These are phyloP conservation scores for Xylaria nigripes DNA, from an alignment of 495 filamentous ascomycete genomes.

Conservation along the genomic window DNA sequence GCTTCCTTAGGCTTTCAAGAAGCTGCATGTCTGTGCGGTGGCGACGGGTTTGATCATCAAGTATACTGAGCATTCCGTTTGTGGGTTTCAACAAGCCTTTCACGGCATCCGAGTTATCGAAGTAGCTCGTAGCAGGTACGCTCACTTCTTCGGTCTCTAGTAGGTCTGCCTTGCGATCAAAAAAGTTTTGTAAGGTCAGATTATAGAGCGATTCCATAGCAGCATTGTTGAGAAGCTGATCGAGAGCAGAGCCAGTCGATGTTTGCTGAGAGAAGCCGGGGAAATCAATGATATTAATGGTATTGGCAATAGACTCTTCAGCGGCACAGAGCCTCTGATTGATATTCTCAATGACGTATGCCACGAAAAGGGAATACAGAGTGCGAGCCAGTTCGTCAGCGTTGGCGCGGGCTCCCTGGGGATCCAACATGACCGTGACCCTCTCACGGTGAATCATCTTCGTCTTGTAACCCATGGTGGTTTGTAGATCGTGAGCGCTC, in stretches of 20 bases:
- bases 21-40: conserved; percentile 83
- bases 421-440: conserved; percentile 95
- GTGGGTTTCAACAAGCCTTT: conserved; percentile 82
- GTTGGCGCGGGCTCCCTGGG: conserved; percentile 77
- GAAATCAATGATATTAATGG: conserved; percentile 91
- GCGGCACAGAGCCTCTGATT: conserved; percentile 84
- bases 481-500: conserved; percentile 68
- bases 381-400: conserved; percentile 91
- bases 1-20: conserved; percentile 78
- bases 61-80: conserved; percentile 85
- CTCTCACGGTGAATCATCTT: conserved; percentile 91
- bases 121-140: conserved; percentile 88
- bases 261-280: conserved; percentile 82
- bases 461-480: conserved; percentile 84
- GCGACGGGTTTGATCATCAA: conserved; percentile 89
- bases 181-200: conserved; percentile 89
- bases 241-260: conserved; percentile 74
- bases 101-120: conserved; percentile 92
- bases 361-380: conserved; percentile 90
- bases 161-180: conserved; percentile 83
- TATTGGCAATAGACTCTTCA: conserved; percentile 85
- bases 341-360: conserved; percentile 84
- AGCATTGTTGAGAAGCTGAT: conserved; percentile 91
- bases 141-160: conserved; percentile 86
- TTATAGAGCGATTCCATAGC: conserved; percentile 88